phyloP scores from a whole-genome alignment of 2,329 filamentous ascomycete genomes.

The Aureobasidium sp. region DNA sequence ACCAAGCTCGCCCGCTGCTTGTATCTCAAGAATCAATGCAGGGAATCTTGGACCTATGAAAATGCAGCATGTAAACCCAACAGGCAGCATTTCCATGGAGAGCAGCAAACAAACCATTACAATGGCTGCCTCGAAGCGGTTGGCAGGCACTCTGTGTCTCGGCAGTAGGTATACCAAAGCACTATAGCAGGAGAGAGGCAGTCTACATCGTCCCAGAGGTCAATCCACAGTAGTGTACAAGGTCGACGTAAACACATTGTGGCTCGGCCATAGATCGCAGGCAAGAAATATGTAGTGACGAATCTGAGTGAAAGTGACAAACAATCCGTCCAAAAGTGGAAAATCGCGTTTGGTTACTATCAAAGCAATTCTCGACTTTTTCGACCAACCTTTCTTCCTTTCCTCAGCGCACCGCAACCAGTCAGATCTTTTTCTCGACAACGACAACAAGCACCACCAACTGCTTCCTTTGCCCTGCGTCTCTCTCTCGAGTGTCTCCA shows the following conservation, averaged over 20 bases:
- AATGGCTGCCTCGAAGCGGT: not conserved
- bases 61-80: not conserved
- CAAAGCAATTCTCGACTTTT: constrained; percentile 2
- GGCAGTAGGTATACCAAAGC: not conserved
- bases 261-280: too few relatives aligned
- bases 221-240: not conserved
- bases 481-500: not conserved
- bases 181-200: not conserved
- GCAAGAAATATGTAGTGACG: not conserved
- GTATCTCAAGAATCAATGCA: not conserved
- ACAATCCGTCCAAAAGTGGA: not conserved
- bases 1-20: not conserved
- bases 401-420: constrained; percentile 1
- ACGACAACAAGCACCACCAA: constrained; percentile 7
- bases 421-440: not conserved
- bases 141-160: not conserved
- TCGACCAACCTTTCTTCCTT: not conserved
- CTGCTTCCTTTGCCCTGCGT: not conserved
- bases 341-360: not conserved
- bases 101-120: not conserved
- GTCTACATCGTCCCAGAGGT: not conserved
- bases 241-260: not conserved
- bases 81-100: not conserved
- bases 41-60: not conserved
- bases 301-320: not conserved